Base-by-base conservation (phyloP, 2,329 filamentous ascomycete genomes). In the Fusarium sp. region DNA sequence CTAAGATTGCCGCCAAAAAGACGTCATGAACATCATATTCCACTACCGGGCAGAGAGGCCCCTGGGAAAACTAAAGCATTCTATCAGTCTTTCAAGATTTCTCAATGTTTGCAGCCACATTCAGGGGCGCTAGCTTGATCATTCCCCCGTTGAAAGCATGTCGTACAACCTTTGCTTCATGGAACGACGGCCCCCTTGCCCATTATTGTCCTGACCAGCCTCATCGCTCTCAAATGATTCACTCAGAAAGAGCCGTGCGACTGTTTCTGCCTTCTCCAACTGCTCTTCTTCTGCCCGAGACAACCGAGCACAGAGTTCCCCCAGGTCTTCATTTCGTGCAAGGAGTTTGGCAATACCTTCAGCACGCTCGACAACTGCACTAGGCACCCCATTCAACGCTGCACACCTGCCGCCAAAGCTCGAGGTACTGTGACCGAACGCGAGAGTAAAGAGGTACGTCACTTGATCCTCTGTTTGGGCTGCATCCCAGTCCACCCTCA, bases 401-500 rank as follows among this genome's bases (percentile, higher is more conserved):
- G 97, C 97, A 80, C 97, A 98, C 82, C 90, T 89, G 31, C 92
- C 94, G 1, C 97, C 97, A 78, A 97, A 97, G 79, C 95, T 98
- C 16, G 93, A 93, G 9, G 86, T 90, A 76, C 92, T 96, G 65
- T 92, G 88, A 1, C 95, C 95, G 3, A 85, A 76, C 5, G 83
- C 79, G n/a, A 93, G 83, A 31, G 91, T 92, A 82, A 96, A 97
- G 1, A 98, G 88, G 77, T 93, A 95, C 0, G 89, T 91, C 33
- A 95, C 87, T 74, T 94, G 91, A 1, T 93, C 88, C 29, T 92
- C 88, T 4, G 84, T 77, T 6, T 86, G 82, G 0, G 83, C 79
- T 4, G 88, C 87, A 2, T 87, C 80, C 24, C 83, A 80, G 71
- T 94, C 87, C 11, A 93, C 82, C 27, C 85, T 86, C 9, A 96